phyloP scores from a whole-genome alignment of 208 protist species.

The Novymonas esmeraldas region DNA sequence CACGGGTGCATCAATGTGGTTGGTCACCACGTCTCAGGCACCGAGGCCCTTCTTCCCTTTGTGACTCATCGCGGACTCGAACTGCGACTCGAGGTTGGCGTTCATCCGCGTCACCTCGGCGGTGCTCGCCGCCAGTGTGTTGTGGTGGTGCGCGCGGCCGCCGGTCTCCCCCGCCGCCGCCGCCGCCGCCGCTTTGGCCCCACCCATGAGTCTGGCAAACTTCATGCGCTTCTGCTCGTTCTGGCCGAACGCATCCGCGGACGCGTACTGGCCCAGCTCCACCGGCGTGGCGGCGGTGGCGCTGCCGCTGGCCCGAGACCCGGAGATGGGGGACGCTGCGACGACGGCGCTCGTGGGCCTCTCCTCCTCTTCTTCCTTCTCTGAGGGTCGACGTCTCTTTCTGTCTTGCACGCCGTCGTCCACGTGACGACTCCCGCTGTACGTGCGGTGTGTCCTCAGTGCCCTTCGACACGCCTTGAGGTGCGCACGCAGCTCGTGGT shows the following conservation, averaged over 20 bases:
- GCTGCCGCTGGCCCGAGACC: neutral
- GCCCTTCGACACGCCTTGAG: constrained; percentile 51
- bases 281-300: constrained; percentile 15
- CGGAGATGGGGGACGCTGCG: neutral
- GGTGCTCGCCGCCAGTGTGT: constrained; percentile 53
- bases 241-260: constrained; percentile 51
- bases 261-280: constrained; percentile 78
- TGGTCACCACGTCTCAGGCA: no score
- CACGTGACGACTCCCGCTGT: neutral
- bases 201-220: constrained; percentile 86
- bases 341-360: neutral
- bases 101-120: constrained; percentile 59
- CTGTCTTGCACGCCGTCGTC: neutral
- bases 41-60: constrained; percentile 82
- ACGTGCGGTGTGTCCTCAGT: constrained; percentile 34
- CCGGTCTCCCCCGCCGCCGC: neutral
- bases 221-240: constrained; percentile 62
- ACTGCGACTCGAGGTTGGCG: constrained; percentile 68
- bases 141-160: constrained; percentile 19
- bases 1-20: neutral
- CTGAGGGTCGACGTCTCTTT: constrained; percentile 28
- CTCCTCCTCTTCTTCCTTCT: neutral
- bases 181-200: constrained; percentile 38
- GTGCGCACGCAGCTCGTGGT: constrained; percentile 13
- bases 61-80: constrained; percentile 55